Base-by-base conservation (phyloP, 768 basidiomycete species). In the Pulveroboletus sp. region DNA sequence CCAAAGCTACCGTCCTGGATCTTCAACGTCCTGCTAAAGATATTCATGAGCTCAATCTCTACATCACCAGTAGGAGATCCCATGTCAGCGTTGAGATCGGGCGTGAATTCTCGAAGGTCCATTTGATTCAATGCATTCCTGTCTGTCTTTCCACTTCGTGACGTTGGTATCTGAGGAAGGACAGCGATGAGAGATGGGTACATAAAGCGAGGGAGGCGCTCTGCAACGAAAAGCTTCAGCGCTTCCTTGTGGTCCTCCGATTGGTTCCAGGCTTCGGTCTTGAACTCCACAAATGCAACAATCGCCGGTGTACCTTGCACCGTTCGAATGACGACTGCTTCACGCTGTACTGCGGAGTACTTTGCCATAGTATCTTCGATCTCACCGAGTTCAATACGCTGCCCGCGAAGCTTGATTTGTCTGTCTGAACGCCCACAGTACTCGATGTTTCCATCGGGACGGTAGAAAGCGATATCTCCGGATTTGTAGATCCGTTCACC, bases 381-480 rank as follows among this genome's bases (percentile, higher is more conserved):
- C 49, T 69, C 67, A 13, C 64, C 62, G 12, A 65, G 61, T 36
- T 69, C 67, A n/a, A 69, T 61, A 21, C 68, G 64, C 21, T 60
- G 62, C 23, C 68, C 67, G 7, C 64, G 62, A 47, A 69, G 56
- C 50, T 69, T 69, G 47, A 69, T 60, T 36, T 69, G 67, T 32
- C 66, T 57, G 58, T 69, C 68, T 14, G 56, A 55, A 23, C 68
- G 66, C 33, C 67, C 68, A 35, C 62, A 59, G 45, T 64, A 68
- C 33, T 62, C 61, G 27, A 69, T 50, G n/a, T 63, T 55, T 19
- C 67, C 67, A 33, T 64, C 64, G 1, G 52, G 32, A 16, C 52
- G 61, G 46, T 63, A 68, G 27, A 60, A 31, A 1, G 59, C 64
- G 21, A 69, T 52, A 17, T 69, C 68, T 3, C 64, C 67, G 4